Evolutionary conservation across 306 rosid genomes (phyloP), one percentile per base, ranked within the genome.

Genomic region (Gleditsia sinensis): DNA sequence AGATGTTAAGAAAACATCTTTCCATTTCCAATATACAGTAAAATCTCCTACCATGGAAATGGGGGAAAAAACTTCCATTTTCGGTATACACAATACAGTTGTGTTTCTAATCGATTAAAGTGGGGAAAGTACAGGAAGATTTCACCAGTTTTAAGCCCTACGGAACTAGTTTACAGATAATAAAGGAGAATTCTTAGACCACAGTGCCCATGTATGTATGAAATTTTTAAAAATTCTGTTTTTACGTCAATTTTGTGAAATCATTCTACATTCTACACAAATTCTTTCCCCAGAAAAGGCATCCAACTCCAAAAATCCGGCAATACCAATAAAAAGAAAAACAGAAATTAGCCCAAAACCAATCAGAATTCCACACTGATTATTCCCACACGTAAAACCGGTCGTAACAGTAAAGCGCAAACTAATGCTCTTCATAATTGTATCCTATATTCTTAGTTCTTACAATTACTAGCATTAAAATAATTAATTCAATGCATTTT

Each of bases 311-410:
- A 75, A 51, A 24, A 10, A 36, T 1, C 32, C 11, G 32, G 28
- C 12, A 39, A 5, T 28, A 43, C 34, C 50, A 24, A 7, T 11
- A 28, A 37, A 10, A 57, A 69, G n/a, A 36, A 69, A 36, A 42
- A 49, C 12, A 78, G 46, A 71, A 39, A 78, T 20, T 11, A 78
- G 64, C 39, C 25, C 57, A 51, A 39, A n/a, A 34, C 42, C 71
- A 46, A 17, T 33, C 76, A 48, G 20, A 60, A 59, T 20, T 40
- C 40, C 28, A 0, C 7, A n/a, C 42, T 10, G 34, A 36, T 24
- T 25, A 57, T 16, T 27, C 68, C 49, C 67, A 8, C n/a, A n/a
- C n/a, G n/a, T n/a, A n/a, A n/a, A n/a, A n/a, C n/a, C 20, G 21
- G 16, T 34, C 21, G 19, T 55, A 76, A 28, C 24, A 76, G 57